phyloP scores from a whole-genome alignment of 441 rosid genomes.

The Erodium trifolium region DNA sequence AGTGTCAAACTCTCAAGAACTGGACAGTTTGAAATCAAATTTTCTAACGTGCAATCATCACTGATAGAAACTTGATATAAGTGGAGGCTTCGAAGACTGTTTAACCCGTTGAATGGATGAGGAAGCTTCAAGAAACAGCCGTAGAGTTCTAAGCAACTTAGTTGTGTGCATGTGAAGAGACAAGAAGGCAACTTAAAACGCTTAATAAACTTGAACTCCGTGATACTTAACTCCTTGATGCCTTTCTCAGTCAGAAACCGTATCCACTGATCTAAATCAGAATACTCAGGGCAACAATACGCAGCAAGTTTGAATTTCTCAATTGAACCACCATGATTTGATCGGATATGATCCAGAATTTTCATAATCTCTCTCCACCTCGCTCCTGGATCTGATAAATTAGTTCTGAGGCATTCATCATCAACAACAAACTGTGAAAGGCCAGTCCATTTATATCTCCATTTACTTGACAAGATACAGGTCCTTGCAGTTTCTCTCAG shows the following conservation, averaged over 20 bases:
- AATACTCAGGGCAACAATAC: conserved; percentile 16
- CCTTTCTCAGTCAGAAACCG: conserved; percentile 19
- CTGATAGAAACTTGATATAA: conserved; percentile 19
- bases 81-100: conserved; percentile 21
- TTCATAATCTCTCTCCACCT: conserved; percentile 21
- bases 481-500: conserved; percentile 26
- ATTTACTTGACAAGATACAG: conserved; percentile 26
- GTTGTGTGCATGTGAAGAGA: conserved; percentile 24
- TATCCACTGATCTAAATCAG: conserved; percentile 24
- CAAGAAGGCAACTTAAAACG: conserved; percentile 24
- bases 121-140: conserved; percentile 26
- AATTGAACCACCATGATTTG: conserved; percentile 20
- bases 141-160: conserved; percentile 19
- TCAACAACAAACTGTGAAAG: conserved; percentile 23
- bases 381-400: not conserved
- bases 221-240: conserved; percentile 16
- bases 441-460: conserved; percentile 25
- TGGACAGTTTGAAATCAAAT: conserved; percentile 24
- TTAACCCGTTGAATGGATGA: conserved; percentile 25
- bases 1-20: conserved; percentile 23
- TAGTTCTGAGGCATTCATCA: conserved; percentile 20
- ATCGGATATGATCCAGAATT: conserved; percentile 20
- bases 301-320: conserved; percentile 26
- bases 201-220: conserved; percentile 15
- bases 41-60: conserved; percentile 17